Evolutionary conservation across 441 rosid species (phyloP).

Genomic region (Rhodomyrtus psidioides): DNA sequence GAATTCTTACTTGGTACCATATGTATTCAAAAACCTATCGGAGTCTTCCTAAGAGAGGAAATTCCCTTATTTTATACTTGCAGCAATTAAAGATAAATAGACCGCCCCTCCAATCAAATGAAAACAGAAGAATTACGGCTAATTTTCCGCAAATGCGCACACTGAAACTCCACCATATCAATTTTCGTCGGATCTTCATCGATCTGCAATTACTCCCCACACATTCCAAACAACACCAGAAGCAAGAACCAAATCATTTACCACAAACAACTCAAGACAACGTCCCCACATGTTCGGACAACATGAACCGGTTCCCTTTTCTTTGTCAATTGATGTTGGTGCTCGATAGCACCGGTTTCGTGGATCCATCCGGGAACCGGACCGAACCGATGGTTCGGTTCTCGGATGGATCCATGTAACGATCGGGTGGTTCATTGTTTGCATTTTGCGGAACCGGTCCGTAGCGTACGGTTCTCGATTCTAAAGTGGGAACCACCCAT

Average conservation of each 20-base stretch:
- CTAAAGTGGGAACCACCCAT: no score
- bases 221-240: not conserved
- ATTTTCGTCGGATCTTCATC: not conserved
- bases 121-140: not conserved
- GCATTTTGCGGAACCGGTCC: no score
- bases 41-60: not conserved
- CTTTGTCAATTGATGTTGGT: no score
- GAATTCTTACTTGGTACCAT: not conserved
- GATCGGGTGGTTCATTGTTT: no score
- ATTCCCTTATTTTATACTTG: conserved; percentile 3
- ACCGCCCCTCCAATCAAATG: not conserved
- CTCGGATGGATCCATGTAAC: not conserved
- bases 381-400: no score
- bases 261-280: not conserved
- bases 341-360: no score
- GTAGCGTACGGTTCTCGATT: no score
- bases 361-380: no score
- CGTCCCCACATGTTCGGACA: no score
- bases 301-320: no score
- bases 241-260: not conserved
- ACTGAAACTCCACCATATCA: not conserved
- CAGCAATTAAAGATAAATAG: conserved; percentile 1
- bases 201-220: not conserved
- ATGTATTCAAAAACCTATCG: not conserved
- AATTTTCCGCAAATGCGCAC: not conserved